phyloP scores from a whole-genome alignment of 2,329 filamentous ascomycete genomes.

The Diaporthe nobilis region DNA sequence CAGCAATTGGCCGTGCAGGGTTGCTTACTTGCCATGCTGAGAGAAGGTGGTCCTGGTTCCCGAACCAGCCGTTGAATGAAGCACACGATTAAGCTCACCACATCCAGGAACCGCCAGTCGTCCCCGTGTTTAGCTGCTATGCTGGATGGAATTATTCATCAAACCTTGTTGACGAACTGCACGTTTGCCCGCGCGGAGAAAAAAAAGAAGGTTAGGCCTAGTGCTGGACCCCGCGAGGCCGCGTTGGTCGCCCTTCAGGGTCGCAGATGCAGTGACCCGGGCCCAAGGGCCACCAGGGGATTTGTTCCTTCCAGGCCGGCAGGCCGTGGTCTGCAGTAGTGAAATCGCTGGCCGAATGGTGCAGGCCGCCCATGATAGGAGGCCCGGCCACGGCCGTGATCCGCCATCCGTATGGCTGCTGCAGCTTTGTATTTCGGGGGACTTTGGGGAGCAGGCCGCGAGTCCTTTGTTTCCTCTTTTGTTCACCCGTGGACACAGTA shows the following conservation, averaged over 20 bases:
- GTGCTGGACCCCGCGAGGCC: constrained; percentile 17
- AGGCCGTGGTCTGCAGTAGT: constrained; percentile 3
- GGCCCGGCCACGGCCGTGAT: constrained; percentile 27
- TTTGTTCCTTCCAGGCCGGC: neutral
- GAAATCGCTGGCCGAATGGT: neutral
- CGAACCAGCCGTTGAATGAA: constrained; percentile 18
- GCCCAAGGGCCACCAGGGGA: neutral
- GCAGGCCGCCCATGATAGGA: constrained; percentile 9
- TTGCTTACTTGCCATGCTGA: constrained; percentile 8
- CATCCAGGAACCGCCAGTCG: constrained; percentile 7
- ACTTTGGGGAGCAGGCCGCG: neutral
- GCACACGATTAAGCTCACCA: neutral
- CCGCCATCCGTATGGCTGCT: constrained; percentile 6
- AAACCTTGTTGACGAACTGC: constrained; percentile 25
- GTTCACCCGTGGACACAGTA: neutral
- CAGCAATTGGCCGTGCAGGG: neutral
- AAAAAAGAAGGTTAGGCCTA: constrained; percentile 32
- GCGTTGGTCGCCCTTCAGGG: constrained; percentile 8
- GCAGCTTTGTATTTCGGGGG: constrained; percentile 20
- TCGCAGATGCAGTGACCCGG: constrained; percentile 18
- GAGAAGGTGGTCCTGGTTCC: constrained; percentile 11
- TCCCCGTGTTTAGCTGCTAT: neutral
- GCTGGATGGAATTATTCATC: neutral
- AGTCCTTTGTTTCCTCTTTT: neutral
- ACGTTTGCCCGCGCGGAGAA: constrained; percentile 4